Evolutionary conservation across 1,284 basidiomycete species (phyloP), one percentile per base, ranked within the genome.

Genomic region (Xanthoconium separans): DNA sequence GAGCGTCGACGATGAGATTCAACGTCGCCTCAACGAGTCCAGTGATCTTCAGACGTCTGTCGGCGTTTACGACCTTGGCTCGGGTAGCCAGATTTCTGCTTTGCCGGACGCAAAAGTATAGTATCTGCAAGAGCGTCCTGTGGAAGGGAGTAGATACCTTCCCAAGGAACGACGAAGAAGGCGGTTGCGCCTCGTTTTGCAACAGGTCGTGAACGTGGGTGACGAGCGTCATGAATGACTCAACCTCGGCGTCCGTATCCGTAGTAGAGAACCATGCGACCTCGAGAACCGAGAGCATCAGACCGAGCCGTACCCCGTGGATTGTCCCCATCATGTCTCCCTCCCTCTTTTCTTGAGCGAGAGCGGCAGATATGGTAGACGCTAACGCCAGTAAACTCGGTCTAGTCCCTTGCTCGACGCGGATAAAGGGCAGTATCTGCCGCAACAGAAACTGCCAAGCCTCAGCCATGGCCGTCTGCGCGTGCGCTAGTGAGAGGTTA

Each of bases 301-400:
- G 75, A 7, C 81, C 81, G 9, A 97, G 73, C 33, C 93, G 80
- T 24, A 88, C 83, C 1, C 83, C 80, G 63, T 97, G 93, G 29
- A 95, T 85, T 2, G 83, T 82, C 0, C 87, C 80, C 85, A 95
- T 92, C 77, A 95, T 87, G 58, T 94, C 88, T 1, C 93, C 94
- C 6, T 77, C 79, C 22, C 91, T 80, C 44, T 75, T 77, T 71
- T 95, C 94, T 16, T 72, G 70, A 0, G 91, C 82, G 27, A 95
- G 81, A 45, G 80, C 79, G 31, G 77, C 78, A 6, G 89, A 89
- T 7, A 91, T 77, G 0, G 82, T 78, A 0, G 83, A 78, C 0
- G 84, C 84, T 20, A 88, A 77, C 2, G 77, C 70, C 11, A 94
- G 69, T 7, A 90, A 71, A 20, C 77, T 78, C 4, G 77, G 74